phyloP scores from a whole-genome alignment of 306 rosid species.

The Ochetophila trinervis region DNA sequence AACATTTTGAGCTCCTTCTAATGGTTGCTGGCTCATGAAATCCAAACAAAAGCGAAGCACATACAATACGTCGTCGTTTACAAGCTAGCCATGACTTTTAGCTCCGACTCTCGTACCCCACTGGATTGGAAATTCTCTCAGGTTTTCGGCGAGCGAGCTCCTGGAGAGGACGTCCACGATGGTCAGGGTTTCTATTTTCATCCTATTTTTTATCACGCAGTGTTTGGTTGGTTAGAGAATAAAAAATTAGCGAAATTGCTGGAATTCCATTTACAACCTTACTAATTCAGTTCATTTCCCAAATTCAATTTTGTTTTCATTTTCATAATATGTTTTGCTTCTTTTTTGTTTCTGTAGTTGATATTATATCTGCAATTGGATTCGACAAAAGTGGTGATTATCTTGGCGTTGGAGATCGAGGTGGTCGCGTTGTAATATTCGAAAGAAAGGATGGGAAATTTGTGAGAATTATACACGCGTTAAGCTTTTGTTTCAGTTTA shows the following conservation, averaged over 20 bases:
- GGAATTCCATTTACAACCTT: background rate
- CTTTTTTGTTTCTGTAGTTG: slow-evolving; percentile 34
- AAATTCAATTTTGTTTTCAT: background rate
- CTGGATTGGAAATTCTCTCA: slow-evolving; percentile 47
- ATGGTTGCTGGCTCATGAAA: slow-evolving; percentile 10
- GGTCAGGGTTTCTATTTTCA: slow-evolving; percentile 28
- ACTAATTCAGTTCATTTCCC: background rate
- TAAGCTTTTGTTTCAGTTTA: no score
- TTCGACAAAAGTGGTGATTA: slow-evolving; percentile 65
- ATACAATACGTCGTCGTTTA: background rate
- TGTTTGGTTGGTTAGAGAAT: slow-evolving; percentile 20
- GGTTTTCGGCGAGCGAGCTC: slow-evolving; percentile 48
- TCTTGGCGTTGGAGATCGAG: slow-evolving; percentile 73
- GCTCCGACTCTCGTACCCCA: slow-evolving; percentile 25
- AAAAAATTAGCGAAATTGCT: background rate
- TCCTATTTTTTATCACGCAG: background rate
- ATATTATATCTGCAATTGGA: slow-evolving; percentile 46
- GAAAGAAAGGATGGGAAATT: slow-evolving; percentile 42
- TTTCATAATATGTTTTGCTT: background rate
- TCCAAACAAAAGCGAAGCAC: background rate
- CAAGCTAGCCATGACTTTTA: slow-evolving; percentile 32
- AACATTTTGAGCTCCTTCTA: background rate
- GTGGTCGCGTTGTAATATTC: slow-evolving; percentile 67
- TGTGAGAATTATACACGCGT: slow-evolving; percentile 38
- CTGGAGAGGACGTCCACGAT: slow-evolving; percentile 43